These are phyloP conservation scores for Trametes gibbosa DNA, from an alignment of 768 basidiomycete species.

Conservation along the genomic window DNA sequence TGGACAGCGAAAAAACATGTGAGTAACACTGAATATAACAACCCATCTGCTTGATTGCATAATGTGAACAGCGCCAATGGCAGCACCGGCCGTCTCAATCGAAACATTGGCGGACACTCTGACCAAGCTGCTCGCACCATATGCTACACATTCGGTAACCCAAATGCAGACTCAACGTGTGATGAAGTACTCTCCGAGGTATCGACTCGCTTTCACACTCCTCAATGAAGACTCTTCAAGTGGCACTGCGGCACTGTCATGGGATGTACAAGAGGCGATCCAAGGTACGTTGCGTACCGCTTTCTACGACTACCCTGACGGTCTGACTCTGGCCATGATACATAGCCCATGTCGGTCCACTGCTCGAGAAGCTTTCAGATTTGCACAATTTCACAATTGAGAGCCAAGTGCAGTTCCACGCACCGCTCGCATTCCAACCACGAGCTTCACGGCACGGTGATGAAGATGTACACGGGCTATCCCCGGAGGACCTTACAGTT, in stretches of 20 bases:
- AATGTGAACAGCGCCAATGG: too few species aligned
- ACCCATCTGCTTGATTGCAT: not conserved
- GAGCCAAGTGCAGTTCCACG: constrained; percentile 91
- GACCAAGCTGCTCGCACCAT: constrained; percentile 40
- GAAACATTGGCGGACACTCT: constrained; percentile 29
- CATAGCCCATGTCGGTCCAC: constrained; percentile 68
- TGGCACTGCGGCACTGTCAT: constrained; percentile 56
- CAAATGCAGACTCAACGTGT: constrained; percentile 41
- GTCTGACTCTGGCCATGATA: not conserved
- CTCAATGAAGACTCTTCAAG: constrained; percentile 85
- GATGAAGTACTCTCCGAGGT: constrained; percentile 76
- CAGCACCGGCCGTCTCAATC: too few species aligned
- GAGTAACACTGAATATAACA: not conserved
- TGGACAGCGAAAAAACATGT: not conserved
- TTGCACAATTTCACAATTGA: constrained; percentile 93
- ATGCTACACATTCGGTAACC: constrained; percentile 41
- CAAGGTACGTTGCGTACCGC: constrained; percentile 44
- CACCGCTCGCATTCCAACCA: constrained; percentile 83
- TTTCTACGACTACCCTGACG: not conserved
- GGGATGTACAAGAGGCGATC: constrained; percentile 72
- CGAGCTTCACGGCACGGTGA: constrained; percentile 31
- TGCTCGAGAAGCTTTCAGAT: constrained; percentile 53
- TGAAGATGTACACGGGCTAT: constrained; percentile 52
- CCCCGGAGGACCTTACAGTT: constrained; percentile 81
- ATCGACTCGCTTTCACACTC: constrained; percentile 88